Percentiles rank a stretch among this genome's conserved stretches.
Evolutionary conservation across 192 early-diverging fungal genomes (phyloP).

Genomic region (Entophlyctis helioformis): DNA sequence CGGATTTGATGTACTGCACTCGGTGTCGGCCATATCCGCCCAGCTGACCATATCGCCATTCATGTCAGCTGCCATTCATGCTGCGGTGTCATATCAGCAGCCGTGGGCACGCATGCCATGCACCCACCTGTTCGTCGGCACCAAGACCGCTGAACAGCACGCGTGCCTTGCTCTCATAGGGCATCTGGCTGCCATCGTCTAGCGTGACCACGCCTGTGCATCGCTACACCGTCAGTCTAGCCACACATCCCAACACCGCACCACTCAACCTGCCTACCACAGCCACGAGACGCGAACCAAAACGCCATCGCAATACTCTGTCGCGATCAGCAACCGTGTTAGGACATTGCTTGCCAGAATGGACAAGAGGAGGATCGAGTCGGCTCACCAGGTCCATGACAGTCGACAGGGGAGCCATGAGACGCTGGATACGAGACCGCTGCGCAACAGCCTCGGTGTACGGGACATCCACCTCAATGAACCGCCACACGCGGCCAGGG

Average conservation of each 20-base stretch:
- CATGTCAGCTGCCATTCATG: no score
- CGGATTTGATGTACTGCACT: constrained; percentile 46
- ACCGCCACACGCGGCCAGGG: constrained; percentile 70
- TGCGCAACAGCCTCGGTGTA: constrained; percentile 51
- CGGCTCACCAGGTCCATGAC: constrained; percentile 78
- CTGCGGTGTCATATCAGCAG: not conserved
- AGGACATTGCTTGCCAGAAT: not conserved
- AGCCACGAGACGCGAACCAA: constrained; percentile 88
- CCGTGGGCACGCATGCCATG: not conserved
- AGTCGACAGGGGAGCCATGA: constrained; percentile 72
- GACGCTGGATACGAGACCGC: constrained; percentile 45
- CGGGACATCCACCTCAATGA: constrained; percentile 81
- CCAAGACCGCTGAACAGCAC: constrained; percentile 83
- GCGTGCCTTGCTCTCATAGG: constrained; percentile 54
- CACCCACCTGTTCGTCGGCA: constrained; percentile 79
- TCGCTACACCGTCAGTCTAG: no score
- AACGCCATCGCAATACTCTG: constrained; percentile 93
- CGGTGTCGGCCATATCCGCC: constrained; percentile 85
- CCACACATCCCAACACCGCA: no score
- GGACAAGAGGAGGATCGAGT: not conserved
- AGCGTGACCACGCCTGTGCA: no score
- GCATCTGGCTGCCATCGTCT: not conserved
- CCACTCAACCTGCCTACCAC: constrained; percentile 39
- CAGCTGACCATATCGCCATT: constrained; percentile 1
- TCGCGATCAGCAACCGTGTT: not conserved